phyloP scores from a whole-genome alignment of 2,329 filamentous ascomycete species.

The Hymenoscyphus fructigenus region DNA sequence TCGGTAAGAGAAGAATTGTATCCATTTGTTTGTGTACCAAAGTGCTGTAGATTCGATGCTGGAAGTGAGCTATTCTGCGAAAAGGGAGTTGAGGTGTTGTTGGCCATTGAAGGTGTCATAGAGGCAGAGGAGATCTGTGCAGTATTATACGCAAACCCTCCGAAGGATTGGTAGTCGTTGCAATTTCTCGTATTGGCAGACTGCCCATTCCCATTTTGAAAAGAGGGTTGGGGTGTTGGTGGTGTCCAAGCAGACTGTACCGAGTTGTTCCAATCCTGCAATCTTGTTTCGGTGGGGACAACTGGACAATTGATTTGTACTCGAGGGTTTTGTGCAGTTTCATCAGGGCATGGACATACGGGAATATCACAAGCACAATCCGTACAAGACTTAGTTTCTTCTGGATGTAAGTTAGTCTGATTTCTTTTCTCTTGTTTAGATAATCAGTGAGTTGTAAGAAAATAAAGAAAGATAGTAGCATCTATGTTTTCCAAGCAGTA shows the following conservation, averaged over 20 bases:
- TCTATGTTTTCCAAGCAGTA: background rate
- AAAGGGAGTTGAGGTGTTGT: constrained; percentile 19
- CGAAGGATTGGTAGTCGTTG: background rate
- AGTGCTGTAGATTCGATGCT: constrained; percentile 15
- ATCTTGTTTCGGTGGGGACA: constrained; percentile 7
- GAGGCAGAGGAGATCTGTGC: constrained; percentile 4
- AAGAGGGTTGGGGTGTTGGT: constrained; percentile 4
- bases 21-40: background rate
- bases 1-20: background rate
- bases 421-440: background rate
- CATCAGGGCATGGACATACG: constrained; percentile 9
- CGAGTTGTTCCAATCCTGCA: constrained; percentile 16
- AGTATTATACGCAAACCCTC: background rate
- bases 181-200: background rate
- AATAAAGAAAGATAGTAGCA: background rate
- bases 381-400: background rate
- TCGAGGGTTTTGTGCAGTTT: background rate
- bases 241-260: constrained; percentile 16
- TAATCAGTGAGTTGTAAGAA: background rate
- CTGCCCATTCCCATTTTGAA: background rate
- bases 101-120: constrained; percentile 26
- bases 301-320: constrained; percentile 10
- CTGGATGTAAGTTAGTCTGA: background rate
- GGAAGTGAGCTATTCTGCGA: constrained; percentile 18
- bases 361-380: constrained; percentile 12